Base-by-base conservation (phyloP, 1,284 basidiomycete species). In the Ganoderma multipileum region DNA sequence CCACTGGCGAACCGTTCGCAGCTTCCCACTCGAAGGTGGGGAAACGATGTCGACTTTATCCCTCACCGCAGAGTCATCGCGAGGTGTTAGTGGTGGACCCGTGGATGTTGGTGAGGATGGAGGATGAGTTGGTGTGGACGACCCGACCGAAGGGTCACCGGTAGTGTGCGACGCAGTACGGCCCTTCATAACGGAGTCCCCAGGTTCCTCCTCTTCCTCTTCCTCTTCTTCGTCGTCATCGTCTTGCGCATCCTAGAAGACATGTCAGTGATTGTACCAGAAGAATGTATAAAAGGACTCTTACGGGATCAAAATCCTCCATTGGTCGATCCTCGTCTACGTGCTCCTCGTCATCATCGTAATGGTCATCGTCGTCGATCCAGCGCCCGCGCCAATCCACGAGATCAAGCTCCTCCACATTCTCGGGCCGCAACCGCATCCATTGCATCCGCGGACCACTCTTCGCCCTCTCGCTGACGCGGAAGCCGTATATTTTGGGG, bases 361-460 rank as follows among this genome's bases (percentile, higher is more conserved):
- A 78, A 26, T 89, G 88, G 62, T 92, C 90, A 66, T 92, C 90
- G 64, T 91, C 92, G 63, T 92, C 89, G 73, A 95, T 89, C 94
- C 94, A 97, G 64, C 92, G 83, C 12, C 95, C 95, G 71, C 91
- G 86, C 89, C 90, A 93, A 81, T 97, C 96, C 26, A 97, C 95
- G 74, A 87, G 83, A 73, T 97, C 94, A 73, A 98, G 81, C 76
- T 97, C 95, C 68, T 90, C 87, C 14, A 91, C 85, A 64, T 84
- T 88, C 76, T 93, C 90, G 20, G 97, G 97, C 68, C 97, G 84
- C 79, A 95, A 81, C 58, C 97, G 86, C 81, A 99, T 82, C 97
- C 97, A 99, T 74, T 93, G 91, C 97, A 99, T 99, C 69, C 98
- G 86, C 16, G 98, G 97, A 1, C 98, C 98, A 74, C 89, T 94